Percentiles rank a stretch among this genome's conserved stretches.
Conservation (phyloP, 441 rosid genomes). For the Gossypium trilobum region DNA sequence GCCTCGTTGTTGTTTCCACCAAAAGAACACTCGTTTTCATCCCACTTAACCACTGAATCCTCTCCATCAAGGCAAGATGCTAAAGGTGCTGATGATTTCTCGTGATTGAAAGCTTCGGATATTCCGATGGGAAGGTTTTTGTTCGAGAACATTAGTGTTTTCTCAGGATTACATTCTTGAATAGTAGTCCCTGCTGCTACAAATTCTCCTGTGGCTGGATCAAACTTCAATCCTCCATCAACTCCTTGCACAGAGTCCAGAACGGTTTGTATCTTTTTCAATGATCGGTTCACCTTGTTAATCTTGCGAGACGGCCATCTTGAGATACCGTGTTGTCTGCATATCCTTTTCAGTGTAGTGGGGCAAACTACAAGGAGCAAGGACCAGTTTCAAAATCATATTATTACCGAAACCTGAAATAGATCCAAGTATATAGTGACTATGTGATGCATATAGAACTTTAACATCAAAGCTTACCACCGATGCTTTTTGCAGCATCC, state of each 20-base stretch:
- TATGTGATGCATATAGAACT: slow-evolving; percentile 12
- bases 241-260: slow-evolving; percentile 86
- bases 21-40: slow-evolving; percentile 31
- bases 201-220: slow-evolving; percentile 57
- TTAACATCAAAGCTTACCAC: background rate
- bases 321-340: slow-evolving; percentile 87
- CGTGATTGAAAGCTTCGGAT: slow-evolving; percentile 19
- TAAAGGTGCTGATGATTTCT: slow-evolving; percentile 15
- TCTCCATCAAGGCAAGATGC: slow-evolving; percentile 21
- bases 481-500: background rate
- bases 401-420: background rate
- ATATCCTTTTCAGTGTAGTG: slow-evolving; percentile 87
- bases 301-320: slow-evolving; percentile 98
- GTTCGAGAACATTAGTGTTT: slow-evolving; percentile 23
- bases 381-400: background rate
- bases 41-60: slow-evolving; percentile 34
- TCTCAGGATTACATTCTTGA: slow-evolving; percentile 35
- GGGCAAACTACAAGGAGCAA: slow-evolving; percentile 61
- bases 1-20: slow-evolving; percentile 19
- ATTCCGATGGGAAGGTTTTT: slow-evolving; percentile 17
- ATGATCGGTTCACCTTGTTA: slow-evolving; percentile 80
- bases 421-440: background rate
- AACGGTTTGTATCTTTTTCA: slow-evolving; percentile 72
- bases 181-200: slow-evolving; percentile 44
- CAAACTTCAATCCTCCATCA: slow-evolving; percentile 70